phyloP scores from a whole-genome alignment of 371 early-diverging fungal species.

The Mortierella sp. region DNA sequence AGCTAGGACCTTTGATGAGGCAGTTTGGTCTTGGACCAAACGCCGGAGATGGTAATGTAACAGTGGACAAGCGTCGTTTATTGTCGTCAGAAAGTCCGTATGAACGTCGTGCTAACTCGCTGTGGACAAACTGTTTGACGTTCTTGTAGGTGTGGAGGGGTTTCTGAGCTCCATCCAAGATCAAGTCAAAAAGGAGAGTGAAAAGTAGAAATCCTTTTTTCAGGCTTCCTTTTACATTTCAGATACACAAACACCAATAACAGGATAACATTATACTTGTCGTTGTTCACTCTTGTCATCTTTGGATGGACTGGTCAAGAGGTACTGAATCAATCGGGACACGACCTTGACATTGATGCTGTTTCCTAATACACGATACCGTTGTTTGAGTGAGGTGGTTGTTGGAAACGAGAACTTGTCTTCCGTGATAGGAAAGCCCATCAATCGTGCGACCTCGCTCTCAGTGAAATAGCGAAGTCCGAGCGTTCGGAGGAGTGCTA shows the following conservation, averaged over 20 bases:
- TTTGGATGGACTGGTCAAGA: constrained; percentile 59
- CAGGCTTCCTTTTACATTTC: too few relatives aligned
- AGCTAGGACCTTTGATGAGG: constrained; percentile 70
- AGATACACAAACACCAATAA: too few relatives aligned
- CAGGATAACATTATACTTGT: too few relatives aligned
- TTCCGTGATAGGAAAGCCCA: constrained; percentile 79
- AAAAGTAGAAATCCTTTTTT: background rate
- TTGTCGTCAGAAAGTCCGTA: too few relatives aligned
- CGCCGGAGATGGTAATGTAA: constrained; percentile 64
- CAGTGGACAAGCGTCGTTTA: too few relatives aligned
- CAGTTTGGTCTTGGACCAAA: constrained; percentile 71
- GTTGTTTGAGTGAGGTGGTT: constrained; percentile 65
- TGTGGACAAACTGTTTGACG: background rate
- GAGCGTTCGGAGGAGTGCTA: constrained; percentile 46
- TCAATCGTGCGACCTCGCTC: constrained; percentile 78
- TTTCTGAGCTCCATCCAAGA: constrained; percentile 73
- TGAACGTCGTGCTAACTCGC: too few relatives aligned
- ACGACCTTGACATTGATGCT: constrained; percentile 76
- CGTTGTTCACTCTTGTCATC: background rate
- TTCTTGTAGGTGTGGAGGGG: constrained; percentile 68
- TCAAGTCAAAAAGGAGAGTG: constrained; percentile 62
- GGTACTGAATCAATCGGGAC: constrained; percentile 62
- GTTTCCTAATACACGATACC: constrained; percentile 75
- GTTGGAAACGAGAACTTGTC: constrained; percentile 62
- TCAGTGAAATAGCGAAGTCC: constrained; percentile 83